A percentile compares a stretch with the other conserved stretches of the same genome.
Conservation (phyloP, 2,329 filamentous ascomycete species). For the Neofusicoccum kwambonambiense region DNA sequence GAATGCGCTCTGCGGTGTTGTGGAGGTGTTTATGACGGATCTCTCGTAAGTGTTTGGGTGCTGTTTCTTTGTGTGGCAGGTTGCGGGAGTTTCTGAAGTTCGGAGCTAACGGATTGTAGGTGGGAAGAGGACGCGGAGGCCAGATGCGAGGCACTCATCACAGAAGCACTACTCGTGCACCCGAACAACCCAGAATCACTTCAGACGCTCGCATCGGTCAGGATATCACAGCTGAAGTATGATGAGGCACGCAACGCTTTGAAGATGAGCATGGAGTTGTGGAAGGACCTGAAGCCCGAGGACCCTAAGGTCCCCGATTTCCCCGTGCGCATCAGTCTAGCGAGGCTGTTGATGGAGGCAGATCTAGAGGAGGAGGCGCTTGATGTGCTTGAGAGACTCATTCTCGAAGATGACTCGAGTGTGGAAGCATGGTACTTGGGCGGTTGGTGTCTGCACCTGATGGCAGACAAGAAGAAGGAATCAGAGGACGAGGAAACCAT, state of each 20-base stretch:
- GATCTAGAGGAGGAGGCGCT: conserved; percentile 82
- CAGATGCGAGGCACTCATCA: conserved; percentile 83
- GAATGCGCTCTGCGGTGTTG: conserved; percentile 88
- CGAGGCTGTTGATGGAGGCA: conserved; percentile 85
- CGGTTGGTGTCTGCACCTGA: conserved; percentile 84
- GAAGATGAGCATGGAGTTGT: conserved; percentile 74
- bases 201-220: conserved; percentile 90
- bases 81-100: background rate
- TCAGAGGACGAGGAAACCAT: conserved; percentile 45
- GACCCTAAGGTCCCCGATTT: conserved; percentile 80
- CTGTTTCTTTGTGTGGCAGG: too few relatives aligned
- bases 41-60: conserved; percentile 63
- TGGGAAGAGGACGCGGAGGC: conserved; percentile 87
- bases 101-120: conserved; percentile 30
- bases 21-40: conserved; percentile 99
- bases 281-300: conserved; percentile 74
- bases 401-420: conserved; percentile 87
- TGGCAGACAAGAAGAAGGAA: conserved; percentile 66
- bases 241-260: conserved; percentile 82
- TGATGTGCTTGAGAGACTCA: conserved; percentile 77
- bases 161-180: conserved; percentile 83
- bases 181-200: conserved; percentile 83
- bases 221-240: conserved; percentile 78
- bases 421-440: conserved; percentile 97
- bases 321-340: conserved; percentile 77